Conservation (phyloP, 805 yeast genomes). For the Wickerhamomyces tratensis region DNA sequence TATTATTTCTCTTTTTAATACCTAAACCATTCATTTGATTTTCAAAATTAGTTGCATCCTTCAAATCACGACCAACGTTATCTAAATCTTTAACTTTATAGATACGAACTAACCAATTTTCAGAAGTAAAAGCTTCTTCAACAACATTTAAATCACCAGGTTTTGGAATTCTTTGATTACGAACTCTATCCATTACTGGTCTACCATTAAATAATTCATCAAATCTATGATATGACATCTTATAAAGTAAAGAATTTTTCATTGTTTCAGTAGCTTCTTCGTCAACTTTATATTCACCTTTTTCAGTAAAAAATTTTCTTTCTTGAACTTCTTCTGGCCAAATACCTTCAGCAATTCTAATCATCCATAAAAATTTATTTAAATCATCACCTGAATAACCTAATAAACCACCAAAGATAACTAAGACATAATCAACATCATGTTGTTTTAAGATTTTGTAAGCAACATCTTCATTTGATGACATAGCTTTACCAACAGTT, state of each 20-base stretch:
- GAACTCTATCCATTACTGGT: constrained; percentile 74
- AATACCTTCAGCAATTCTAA: constrained; percentile 94
- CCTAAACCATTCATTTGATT: constrained; percentile 21
- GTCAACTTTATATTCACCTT: constrained; percentile 88
- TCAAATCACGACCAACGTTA: constrained; percentile 71
- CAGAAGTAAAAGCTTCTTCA: constrained; percentile 92
- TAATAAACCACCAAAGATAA: constrained; percentile 87
- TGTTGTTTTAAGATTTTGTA: constrained; percentile 82
- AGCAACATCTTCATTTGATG: constrained; percentile 77
- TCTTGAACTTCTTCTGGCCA: constrained; percentile 99
- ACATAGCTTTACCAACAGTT: constrained; percentile 97
- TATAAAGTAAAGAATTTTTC: constrained; percentile 88
- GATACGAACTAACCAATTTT: constrained; percentile 94
- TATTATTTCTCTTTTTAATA: constrained; percentile 26
- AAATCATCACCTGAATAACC: constrained; percentile 96
- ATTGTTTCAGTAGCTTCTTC: constrained; percentile 72
- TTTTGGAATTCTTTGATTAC: constrained; percentile 66
- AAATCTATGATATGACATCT: constrained; percentile 85
- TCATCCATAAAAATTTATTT: constrained; percentile 98
- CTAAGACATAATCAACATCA: constrained; percentile 90
- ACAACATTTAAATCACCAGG: constrained; percentile 57
- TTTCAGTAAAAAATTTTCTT: constrained; percentile 68
- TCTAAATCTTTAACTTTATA: constrained; percentile 88
- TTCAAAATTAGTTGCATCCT: constrained; percentile 45
- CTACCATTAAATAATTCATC: constrained; percentile 54